phyloP scores from a whole-genome alignment of 768 basidiomycete species.

The Trametopsis cervina region DNA sequence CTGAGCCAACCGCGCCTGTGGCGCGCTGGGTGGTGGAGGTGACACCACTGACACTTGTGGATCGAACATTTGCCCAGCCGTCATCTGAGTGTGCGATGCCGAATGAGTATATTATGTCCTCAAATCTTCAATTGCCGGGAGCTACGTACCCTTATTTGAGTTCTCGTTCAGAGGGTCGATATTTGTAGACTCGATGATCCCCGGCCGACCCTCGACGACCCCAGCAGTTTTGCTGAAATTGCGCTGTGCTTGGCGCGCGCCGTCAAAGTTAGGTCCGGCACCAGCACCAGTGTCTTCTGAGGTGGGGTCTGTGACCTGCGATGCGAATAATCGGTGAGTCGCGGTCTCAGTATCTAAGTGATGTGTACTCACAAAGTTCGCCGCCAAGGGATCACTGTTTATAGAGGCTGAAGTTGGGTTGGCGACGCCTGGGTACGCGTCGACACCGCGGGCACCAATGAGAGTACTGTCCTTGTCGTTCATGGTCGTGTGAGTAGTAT shows the following conservation, averaged over 20 bases:
- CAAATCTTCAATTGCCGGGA: not conserved
- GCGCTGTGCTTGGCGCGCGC: constrained; percentile 32
- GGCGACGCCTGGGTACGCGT: constrained; percentile 36
- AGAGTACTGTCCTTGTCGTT: constrained; percentile 24
- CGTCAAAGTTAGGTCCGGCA: constrained; percentile 32
- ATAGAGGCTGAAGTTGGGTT: constrained; percentile 36
- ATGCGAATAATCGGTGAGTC: not conserved
- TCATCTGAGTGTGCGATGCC: constrained; percentile 27
- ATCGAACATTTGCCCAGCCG: constrained; percentile 33
- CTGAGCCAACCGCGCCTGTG: constrained; percentile 13
- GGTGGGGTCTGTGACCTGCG: constrained; percentile 36
- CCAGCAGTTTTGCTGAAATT: constrained; percentile 37
- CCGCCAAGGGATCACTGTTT: constrained; percentile 28
- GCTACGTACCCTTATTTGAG: constrained; percentile 31
- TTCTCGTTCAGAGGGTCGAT: constrained; percentile 46
- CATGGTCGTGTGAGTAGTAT: constrained; percentile 28
- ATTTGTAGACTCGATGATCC: constrained; percentile 48
- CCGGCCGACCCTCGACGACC: constrained; percentile 45
- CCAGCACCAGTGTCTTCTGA: constrained; percentile 33
- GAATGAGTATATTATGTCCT: not conserved
- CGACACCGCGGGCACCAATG: constrained; percentile 26
- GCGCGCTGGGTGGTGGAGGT: constrained; percentile 6
- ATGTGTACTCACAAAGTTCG: constrained; percentile 37
- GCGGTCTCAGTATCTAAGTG: not conserved
- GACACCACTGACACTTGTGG: constrained; percentile 12